Conservation (phyloP, 331 rosid genomes). For the Stylosanthes scabra region DNA sequence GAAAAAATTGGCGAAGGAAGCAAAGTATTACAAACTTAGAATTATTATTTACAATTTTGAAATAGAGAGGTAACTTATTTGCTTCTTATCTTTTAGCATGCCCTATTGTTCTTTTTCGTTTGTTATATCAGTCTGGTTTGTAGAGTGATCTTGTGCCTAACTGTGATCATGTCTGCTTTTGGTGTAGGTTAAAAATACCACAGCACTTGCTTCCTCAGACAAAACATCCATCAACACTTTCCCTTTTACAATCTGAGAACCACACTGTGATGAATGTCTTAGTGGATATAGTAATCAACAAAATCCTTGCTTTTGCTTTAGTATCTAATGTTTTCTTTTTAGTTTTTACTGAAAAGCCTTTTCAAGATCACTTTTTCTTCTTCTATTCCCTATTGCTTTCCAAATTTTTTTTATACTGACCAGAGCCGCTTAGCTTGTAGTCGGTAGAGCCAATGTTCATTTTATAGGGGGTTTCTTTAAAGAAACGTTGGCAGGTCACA, state of each 20-base stretch:
- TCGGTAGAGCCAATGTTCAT: too few species aligned
- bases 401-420: too few species aligned
- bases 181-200: conserved; percentile 74
- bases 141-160: background rate
- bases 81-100: background rate
- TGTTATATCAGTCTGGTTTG: conserved; percentile 15
- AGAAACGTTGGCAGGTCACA: too few species aligned
- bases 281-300: conserved; percentile 71
- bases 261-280: conserved; percentile 79
- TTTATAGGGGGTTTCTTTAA: too few species aligned
- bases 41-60: conserved; percentile 90
- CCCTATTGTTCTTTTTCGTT: background rate
- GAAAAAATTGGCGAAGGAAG: conserved; percentile 83
- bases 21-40: conserved; percentile 60
- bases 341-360: background rate
- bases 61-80: conserved; percentile 64
- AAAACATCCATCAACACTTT: conserved; percentile 73
- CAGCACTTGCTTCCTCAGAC: conserved; percentile 89
- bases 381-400: too few species aligned
- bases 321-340: conserved; percentile 2
- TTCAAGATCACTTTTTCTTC: background rate
- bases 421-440: too few species aligned
- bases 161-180: conserved; percentile 39
- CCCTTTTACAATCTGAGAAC: conserved; percentile 72
- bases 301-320: conserved; percentile 25